These are phyloP conservation scores for Pilaira anomala DNA, from an alignment of 192 early-diverging fungal genomes.

Conservation along the genomic window DNA sequence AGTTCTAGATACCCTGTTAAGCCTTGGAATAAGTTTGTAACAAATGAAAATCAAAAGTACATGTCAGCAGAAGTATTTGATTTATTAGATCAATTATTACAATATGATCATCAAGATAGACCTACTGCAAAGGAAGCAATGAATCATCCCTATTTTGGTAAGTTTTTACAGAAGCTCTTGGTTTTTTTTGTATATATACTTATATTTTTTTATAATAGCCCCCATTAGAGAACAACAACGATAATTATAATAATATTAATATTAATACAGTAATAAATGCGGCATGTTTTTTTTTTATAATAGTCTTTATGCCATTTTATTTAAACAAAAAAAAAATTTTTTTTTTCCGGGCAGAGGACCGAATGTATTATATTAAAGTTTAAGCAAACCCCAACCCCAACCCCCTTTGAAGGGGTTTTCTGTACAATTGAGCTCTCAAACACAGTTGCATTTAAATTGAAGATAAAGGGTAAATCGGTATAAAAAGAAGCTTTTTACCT, in stretches of 20 bases:
- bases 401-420: too few relatives aligned
- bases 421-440: too few relatives aligned
- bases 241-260: background rate
- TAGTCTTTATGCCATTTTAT: too few relatives aligned
- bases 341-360: too few relatives aligned
- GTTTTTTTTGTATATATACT: background rate
- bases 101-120: constrained; percentile 90
- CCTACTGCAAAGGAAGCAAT: constrained; percentile 85
- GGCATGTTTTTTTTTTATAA: background rate
- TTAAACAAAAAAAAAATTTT: too few relatives aligned
- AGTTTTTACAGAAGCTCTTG: background rate
- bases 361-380: too few relatives aligned
- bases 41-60: constrained; percentile 76
- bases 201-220: background rate
- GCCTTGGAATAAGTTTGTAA: constrained; percentile 85
- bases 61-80: constrained; percentile 81
- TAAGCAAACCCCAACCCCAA: too few relatives aligned
- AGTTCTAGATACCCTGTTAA: constrained; percentile 56
- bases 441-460: too few relatives aligned
- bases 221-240: background rate
- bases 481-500: too few relatives aligned
- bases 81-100: constrained; percentile 82
- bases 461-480: too few relatives aligned
- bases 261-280: background rate
- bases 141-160: constrained; percentile 75